These are phyloP conservation scores for Penicillium paneum DNA, from an alignment of 2,329 filamentous ascomycete species.

Conservation along the genomic window DNA sequence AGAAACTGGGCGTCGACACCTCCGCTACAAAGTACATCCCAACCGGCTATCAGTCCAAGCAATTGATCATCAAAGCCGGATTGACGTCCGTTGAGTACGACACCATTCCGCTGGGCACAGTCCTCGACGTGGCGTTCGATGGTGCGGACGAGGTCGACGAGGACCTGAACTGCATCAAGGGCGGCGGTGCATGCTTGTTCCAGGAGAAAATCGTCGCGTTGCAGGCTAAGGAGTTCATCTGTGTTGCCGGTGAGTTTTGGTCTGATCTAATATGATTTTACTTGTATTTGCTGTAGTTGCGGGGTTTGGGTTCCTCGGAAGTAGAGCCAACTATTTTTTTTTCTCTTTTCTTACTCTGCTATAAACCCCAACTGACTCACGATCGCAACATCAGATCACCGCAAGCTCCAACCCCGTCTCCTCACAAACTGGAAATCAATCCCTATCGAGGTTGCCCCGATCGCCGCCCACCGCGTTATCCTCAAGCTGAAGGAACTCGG, in stretches of 20 bases:
- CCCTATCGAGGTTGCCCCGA: slow-evolving; percentile 88
- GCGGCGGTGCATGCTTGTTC: slow-evolving; percentile 93
- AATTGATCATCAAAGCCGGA: slow-evolving; percentile 76
- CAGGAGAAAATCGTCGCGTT: slow-evolving; percentile 95
- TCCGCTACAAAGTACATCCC: slow-evolving; percentile 77
- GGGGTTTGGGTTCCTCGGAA: neutral
- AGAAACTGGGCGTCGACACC: slow-evolving; percentile 45
- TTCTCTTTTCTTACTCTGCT: neutral
- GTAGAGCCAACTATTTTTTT: neutral
- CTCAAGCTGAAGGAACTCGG: slow-evolving; percentile 70
- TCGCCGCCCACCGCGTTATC: slow-evolving; percentile 75
- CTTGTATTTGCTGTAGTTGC: neutral
- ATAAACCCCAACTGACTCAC: neutral
- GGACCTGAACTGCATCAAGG: slow-evolving; percentile 95
- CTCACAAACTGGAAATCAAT: slow-evolving; percentile 75
- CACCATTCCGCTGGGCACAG: slow-evolving; percentile 60
- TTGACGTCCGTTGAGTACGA: slow-evolving; percentile 75
- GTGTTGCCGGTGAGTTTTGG: slow-evolving; percentile 66
- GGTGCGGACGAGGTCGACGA: slow-evolving; percentile 96
- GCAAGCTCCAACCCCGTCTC: slow-evolving; percentile 78
- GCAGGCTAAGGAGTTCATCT: slow-evolving; percentile 78
- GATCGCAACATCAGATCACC: slow-evolving; percentile 62
- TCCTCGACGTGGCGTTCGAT: slow-evolving; percentile 89
- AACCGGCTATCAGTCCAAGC: slow-evolving; percentile 86
- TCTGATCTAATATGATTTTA: neutral